phyloP scores from a whole-genome alignment of 768 basidiomycete genomes.

The Tephrocybe sp. region DNA sequence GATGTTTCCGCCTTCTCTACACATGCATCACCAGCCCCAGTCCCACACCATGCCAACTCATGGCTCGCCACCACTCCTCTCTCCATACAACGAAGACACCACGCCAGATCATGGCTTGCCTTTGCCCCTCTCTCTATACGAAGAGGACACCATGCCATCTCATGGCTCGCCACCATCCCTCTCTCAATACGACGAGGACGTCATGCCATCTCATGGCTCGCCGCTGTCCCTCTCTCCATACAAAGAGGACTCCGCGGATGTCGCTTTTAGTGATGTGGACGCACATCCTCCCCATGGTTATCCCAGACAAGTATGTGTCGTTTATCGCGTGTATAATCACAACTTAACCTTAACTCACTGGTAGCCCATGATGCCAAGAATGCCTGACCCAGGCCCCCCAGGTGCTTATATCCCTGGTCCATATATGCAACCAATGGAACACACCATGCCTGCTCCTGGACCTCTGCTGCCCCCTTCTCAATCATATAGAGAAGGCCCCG shows the following conservation, averaged over 20 bases:
- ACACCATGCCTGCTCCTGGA: slow-evolving; percentile 68
- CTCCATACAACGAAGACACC: no score
- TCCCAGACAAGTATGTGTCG: slow-evolving; percentile 63
- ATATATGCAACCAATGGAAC: slow-evolving; percentile 87
- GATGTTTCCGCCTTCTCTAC: slow-evolving; percentile 69
- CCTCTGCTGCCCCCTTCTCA: slow-evolving; percentile 73
- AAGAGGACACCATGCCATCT: no score
- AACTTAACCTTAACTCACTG: slow-evolving; percentile 4
- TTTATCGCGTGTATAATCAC: background rate
- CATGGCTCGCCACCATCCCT: no score
- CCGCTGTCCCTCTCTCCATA: slow-evolving; percentile 75
- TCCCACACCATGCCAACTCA: slow-evolving; percentile 67
- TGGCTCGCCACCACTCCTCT: slow-evolving; percentile 67
- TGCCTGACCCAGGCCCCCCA: slow-evolving; percentile 76
- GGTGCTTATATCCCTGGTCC: slow-evolving; percentile 78
- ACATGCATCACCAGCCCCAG: slow-evolving; percentile 61
- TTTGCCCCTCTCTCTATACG: no score
- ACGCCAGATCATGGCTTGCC: no score
- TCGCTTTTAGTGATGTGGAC: slow-evolving; percentile 66
- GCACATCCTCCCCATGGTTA: slow-evolving; percentile 77
- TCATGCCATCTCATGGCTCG: slow-evolving; percentile 65
- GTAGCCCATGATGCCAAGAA: slow-evolving; percentile 84
- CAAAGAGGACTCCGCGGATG: slow-evolving; percentile 72
- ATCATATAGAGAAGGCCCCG: slow-evolving; percentile 77
- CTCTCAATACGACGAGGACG: no score